Evolutionary conservation across 805 yeast genomes (phyloP), one percentile per base, ranked within the genome.

Genomic region (Yarrowia sp.): DNA sequence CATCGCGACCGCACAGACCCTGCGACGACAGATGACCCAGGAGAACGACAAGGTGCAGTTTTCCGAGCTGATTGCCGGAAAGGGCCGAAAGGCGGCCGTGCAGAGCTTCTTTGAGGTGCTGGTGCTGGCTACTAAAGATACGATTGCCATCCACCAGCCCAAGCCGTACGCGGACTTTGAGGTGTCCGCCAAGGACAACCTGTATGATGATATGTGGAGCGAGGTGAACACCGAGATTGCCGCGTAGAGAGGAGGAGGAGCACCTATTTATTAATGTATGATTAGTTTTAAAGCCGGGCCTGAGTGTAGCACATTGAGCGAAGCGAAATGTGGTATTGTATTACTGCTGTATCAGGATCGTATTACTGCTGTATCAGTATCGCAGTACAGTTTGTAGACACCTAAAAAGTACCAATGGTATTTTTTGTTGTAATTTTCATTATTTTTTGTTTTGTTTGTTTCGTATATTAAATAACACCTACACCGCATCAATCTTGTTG

Each of bases 61-160:
- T 5, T 43, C 50, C 10, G 36, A 32, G 42, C 42, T 58, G 43
- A 36, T 58, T 33, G 64, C 39, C 32, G 51, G 51, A 18, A 58
- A 58, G 51, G 51, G 51, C 51, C 64, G 65, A 36, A 45, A 48
- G 57, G 65, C 57, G 8, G 57, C 65, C 10, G 65, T 61, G 17
- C 55, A 48, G 47, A 61, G 22, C 58, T 92, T 92, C 75, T 92
- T 91, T 71, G 96, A 92, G 73, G 74, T 92, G 73, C 79, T 92
- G 69, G 93, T 91, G 3, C 79, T 92, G 65, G 96, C 96, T 1
- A 87, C 95, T 6, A 80, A 85, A 50, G 92, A 88, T 69, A 86
- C 93, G 64, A 77, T 92, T 51, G 77, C 78, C 14, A 74, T 91
- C 45, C 75, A 83, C 41, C 96, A 90, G 76, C 79, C 80, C 8